These are phyloP conservation scores for Leptographium galeiforme DNA, from an alignment of 2,329 filamentous ascomycete species.

Conservation along the genomic window DNA sequence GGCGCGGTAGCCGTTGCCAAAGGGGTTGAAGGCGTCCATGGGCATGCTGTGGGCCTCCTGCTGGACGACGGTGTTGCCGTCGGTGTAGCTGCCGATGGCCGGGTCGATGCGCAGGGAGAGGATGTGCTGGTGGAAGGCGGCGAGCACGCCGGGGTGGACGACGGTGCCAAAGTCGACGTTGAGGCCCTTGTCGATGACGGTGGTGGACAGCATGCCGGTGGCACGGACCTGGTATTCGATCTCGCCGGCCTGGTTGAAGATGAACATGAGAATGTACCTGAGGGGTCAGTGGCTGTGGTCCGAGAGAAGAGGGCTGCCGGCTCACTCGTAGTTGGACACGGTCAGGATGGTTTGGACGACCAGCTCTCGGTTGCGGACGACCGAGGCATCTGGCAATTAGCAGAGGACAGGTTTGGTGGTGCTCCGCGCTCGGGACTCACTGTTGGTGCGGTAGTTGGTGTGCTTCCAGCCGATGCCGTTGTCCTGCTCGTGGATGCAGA, in stretches of 20 bases:
- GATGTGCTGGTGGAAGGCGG: conserved; percentile 58
- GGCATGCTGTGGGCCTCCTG: conserved; percentile 28
- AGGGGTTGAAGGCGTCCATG: conserved; percentile 29
- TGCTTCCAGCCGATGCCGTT: conserved; percentile 60
- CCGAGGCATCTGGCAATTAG: not conserved
- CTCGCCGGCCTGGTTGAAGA: conserved; percentile 47
- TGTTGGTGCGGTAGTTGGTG: conserved; percentile 45
- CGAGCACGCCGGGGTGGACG: conserved; percentile 48
- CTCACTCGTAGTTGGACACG: conserved; percentile 50
- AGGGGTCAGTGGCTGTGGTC: not conserved
- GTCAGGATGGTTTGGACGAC: conserved; percentile 58
- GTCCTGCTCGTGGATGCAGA: conserved; percentile 59
- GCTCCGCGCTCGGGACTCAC: not conserved
- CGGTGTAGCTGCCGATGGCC: conserved; percentile 38
- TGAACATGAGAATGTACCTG: conserved; percentile 34
- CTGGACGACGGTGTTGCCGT: conserved; percentile 33
- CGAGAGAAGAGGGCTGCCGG: not conserved
- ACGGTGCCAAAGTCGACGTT: conserved; percentile 44
- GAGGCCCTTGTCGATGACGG: conserved; percentile 42
- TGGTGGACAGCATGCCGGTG: conserved; percentile 52
- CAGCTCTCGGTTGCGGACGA: conserved; percentile 38
- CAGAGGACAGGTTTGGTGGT: no score
- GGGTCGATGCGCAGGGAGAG: conserved; percentile 53
- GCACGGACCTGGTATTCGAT: conserved; percentile 49
- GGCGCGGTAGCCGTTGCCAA: conserved; percentile 26